Conservation (phyloP, 805 yeast genomes). For the Saccharomyces jurei region DNA sequence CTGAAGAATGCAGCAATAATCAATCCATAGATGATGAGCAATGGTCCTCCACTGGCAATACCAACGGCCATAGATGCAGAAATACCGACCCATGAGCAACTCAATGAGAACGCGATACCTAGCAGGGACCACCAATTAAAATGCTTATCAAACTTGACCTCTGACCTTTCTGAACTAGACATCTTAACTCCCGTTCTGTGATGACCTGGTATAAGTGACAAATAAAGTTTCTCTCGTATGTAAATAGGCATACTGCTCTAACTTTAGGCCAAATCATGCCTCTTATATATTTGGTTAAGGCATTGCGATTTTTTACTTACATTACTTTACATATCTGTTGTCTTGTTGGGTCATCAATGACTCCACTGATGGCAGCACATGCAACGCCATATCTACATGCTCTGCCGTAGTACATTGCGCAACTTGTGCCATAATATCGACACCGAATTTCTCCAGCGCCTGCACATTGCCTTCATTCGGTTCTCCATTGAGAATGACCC, state of each 20-base stretch:
- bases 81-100: constrained; percentile 56
- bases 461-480: constrained; percentile 16
- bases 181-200: not conserved
- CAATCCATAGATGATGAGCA: constrained; percentile 49
- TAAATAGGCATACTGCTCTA: not conserved
- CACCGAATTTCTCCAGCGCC: constrained; percentile 16
- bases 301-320: not conserved
- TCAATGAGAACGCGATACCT: constrained; percentile 54
- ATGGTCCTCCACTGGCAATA: constrained; percentile 51
- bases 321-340: not conserved
- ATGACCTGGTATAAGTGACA: not conserved
- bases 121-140: constrained; percentile 41
- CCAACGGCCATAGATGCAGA: constrained; percentile 49
- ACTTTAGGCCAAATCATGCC: not conserved
- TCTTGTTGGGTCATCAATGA: not conserved
- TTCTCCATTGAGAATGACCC: constrained; percentile 23
- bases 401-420: constrained; percentile 24
- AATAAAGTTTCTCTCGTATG: not conserved
- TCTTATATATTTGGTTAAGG: not conserved
- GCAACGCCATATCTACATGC: constrained; percentile 5
- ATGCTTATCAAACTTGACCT: constrained; percentile 13
- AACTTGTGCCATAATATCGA: constrained; percentile 24
- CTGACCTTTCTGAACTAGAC: not conserved
- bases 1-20: constrained; percentile 43
- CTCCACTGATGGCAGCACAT: constrained; percentile 4